These are phyloP conservation scores for Leccinum pellstonianum DNA, from an alignment of 768 basidiomycete genomes.

Conservation along the genomic window DNA sequence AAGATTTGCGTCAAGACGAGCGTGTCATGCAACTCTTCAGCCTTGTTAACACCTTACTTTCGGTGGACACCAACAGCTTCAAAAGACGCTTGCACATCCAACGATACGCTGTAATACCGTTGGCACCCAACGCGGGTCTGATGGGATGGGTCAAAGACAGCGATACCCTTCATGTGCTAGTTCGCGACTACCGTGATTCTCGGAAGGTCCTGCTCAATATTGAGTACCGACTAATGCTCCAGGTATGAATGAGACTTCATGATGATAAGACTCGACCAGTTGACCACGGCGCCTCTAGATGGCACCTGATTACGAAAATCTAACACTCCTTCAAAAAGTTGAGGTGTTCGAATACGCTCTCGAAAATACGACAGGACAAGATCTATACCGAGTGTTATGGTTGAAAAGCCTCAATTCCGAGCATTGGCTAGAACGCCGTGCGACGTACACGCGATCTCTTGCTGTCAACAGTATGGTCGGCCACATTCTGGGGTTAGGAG, in stretches of 20 bases:
- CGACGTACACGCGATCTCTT: constrained; percentile 92
- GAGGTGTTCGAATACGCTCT: constrained; percentile 99
- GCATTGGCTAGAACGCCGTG: constrained; percentile 95
- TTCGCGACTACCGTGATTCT: constrained; percentile 94
- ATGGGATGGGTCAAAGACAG: constrained; percentile 95
- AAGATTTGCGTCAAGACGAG: constrained; percentile 98
- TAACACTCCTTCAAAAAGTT: constrained; percentile 93
- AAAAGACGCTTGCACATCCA: constrained; percentile 95
- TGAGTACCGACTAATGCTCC: constrained; percentile 97
- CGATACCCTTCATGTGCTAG: constrained; percentile 93
- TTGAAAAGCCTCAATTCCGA: constrained; percentile 93
- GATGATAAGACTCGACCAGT: constrained; percentile 26
- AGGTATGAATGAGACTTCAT: constrained; percentile 70
- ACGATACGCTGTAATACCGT: constrained; percentile 86
- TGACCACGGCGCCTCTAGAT: constrained; percentile 53
- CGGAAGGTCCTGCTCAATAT: constrained; percentile 96
- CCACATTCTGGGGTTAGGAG: constrained; percentile 95
- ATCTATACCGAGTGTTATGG: constrained; percentile 96
- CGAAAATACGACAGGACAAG: constrained; percentile 98
- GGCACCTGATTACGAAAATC: constrained; percentile 97
- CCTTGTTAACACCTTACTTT: constrained; percentile 91
- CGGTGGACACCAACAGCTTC: constrained; percentile 92
- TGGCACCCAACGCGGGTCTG: constrained; percentile 94
- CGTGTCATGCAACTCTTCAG: constrained; percentile 99
- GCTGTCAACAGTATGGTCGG: constrained; percentile 99